Conservation (phyloP, 2,329 filamentous ascomycete genomes). For the Pseudogymnoascus sp. region DNA sequence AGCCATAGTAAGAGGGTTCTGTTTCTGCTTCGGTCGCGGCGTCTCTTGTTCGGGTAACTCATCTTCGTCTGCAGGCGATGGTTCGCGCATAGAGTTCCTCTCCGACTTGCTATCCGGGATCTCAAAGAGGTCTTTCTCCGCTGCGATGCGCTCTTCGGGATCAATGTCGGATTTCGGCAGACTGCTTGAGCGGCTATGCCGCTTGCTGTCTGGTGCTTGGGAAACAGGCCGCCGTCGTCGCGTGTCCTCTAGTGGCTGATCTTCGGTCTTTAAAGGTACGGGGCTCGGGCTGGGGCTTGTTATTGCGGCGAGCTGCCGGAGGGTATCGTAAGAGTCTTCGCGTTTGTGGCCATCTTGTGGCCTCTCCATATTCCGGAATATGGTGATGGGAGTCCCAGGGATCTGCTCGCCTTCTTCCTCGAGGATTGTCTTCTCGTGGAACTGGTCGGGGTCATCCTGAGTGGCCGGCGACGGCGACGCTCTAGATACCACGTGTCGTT, state of each 20-base stretch:
- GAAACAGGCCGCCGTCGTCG: constrained; percentile 10
- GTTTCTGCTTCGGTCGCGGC: constrained; percentile 14
- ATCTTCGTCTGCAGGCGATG: constrained; percentile 17
- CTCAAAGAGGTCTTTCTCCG: constrained; percentile 22
- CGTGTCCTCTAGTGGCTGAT: constrained; percentile 6
- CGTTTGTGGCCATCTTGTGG: background rate
- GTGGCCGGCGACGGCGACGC: constrained; percentile 8
- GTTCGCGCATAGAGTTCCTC: constrained; percentile 15
- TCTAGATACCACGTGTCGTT: background rate
- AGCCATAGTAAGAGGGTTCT: constrained; percentile 19
- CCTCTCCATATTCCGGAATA: constrained; percentile 12
- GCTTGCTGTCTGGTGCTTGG: constrained; percentile 12
- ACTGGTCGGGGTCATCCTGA: constrained; percentile 5
- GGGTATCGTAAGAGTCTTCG: constrained; percentile 14
- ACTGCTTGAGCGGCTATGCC: constrained; percentile 13
- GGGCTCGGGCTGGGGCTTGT: constrained; percentile 13
- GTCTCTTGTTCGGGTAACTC: constrained; percentile 17
- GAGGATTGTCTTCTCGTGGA: constrained; percentile 18
- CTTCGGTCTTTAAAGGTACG: background rate
- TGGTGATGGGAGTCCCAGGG: constrained; percentile 17
- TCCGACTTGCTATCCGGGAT: constrained; percentile 22
- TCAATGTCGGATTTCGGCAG: constrained; percentile 20
- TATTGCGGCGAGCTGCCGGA: constrained; percentile 14
- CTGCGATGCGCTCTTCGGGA: constrained; percentile 22
- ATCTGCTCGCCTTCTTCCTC: constrained; percentile 21